Evolutionary conservation across 495 filamentous ascomycete species (phyloP).

Genomic region (Penicillium silybi): DNA sequence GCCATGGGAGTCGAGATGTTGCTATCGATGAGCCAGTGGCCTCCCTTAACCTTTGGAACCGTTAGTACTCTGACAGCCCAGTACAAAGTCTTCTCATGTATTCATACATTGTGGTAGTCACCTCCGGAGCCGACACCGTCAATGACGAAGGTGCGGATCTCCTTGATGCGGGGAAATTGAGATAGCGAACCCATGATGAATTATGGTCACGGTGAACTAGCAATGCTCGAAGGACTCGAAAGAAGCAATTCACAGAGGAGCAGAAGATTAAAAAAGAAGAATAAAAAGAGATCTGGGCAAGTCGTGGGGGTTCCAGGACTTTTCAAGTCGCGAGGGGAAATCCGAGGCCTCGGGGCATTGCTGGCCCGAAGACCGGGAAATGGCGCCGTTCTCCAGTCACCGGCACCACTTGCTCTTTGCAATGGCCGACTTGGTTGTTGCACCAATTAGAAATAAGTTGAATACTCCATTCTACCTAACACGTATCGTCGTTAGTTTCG

Average conservation of each 20-base stretch:
- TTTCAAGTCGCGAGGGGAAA: conserved; percentile 11
- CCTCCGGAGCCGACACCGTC: conserved; percentile 84
- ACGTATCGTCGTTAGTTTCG: neutral
- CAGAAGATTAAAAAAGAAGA: neutral
- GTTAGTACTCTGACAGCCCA: neutral
- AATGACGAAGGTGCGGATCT: conserved; percentile 74
- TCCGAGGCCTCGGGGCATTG: conserved; percentile 28
- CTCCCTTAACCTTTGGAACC: conserved; percentile 59
- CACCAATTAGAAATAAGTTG: neutral
- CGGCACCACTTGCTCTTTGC: neutral
- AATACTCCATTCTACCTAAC: neutral
- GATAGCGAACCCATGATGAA: conserved; percentile 34
- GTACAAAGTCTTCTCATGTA: neutral
- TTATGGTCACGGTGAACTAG: neutral
- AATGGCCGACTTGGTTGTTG: neutral
- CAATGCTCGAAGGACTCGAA: neutral
- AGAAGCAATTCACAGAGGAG: neutral
- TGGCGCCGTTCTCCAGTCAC: neutral
- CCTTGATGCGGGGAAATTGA: conserved; percentile 61
- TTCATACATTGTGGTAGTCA: conserved; percentile 82
- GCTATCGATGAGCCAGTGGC: conserved; percentile 89
- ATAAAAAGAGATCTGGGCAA: neutral
- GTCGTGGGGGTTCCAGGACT: conserved; percentile 7
- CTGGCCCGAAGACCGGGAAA: conserved; percentile 23
- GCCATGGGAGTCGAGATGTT: conserved; percentile 92